Conservation (phyloP, 2,329 filamentous ascomycete genomes). For the Pseudogymnoascus sp. region DNA sequence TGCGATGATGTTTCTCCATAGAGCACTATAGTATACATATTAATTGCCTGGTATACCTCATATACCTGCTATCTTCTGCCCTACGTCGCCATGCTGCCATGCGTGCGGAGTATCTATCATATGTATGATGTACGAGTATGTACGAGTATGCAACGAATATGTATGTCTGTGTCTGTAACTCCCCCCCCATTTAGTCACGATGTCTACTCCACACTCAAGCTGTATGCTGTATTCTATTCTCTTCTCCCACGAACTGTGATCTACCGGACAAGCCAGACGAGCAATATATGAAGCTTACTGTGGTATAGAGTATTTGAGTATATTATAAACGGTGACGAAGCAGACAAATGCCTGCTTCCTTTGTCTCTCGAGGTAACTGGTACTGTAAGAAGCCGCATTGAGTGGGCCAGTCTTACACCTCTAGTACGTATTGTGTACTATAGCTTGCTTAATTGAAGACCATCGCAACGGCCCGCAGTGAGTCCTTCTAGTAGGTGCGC, state of each 20-base stretch:
- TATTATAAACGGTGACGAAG: neutral
- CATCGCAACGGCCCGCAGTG: constrained; percentile 2
- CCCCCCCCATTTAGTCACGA: neutral
- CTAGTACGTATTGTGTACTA: neutral
- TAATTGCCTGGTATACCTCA: neutral
- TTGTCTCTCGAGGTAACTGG: neutral
- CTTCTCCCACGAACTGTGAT: neutral
- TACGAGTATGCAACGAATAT: constrained; percentile 2
- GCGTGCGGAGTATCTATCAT: neutral
- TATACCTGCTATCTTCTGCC: neutral
- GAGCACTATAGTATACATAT: constrained; percentile 3
- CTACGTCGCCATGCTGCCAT: neutral
- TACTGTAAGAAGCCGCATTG: neutral
- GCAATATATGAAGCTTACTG: neutral
- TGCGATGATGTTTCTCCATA: constrained; percentile 5
- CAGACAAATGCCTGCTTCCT: neutral
- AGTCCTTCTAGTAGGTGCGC: neutral
- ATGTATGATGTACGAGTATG: neutral
- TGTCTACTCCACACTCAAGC: neutral
- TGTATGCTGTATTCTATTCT: neutral
- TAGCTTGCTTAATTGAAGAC: neutral
- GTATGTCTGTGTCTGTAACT: neutral
- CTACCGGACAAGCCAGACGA: neutral
- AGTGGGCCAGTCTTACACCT: neutral
- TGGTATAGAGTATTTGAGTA: neutral